Evolutionary conservation across 257 asterid species (phyloP), one percentile per base, ranked within the genome.

Genomic region (Leonotis leonurus): DNA sequence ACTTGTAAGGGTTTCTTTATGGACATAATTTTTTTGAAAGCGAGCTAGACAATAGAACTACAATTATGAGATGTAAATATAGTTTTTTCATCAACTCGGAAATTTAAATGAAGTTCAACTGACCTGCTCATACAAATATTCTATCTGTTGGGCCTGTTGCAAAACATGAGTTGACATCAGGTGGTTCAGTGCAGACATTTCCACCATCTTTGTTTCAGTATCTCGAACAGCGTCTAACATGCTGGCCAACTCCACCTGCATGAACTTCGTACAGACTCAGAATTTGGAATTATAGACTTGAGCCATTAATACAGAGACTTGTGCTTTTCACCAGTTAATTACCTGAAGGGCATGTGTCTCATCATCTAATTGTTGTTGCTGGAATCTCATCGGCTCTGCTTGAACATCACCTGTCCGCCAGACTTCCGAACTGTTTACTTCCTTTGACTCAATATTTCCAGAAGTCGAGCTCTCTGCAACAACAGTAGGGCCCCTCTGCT

Each of bases 291-390:
- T 50, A 40, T 7, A 25, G 29, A 40, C 18, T 45, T 58, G 13
- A 12, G 69, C 60, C 14, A 36, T 30, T n/a, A 5, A 25, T 43
- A 1, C 5, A 56, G 46, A 68, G 50, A 51, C 18, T 62, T 56
- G 13, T 32, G 53, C 49, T n/a, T 14, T 51, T 62, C 52, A 32
- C 53, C 37, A 27, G 25, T 39, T 26, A 17, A 33, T 77, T 65
- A 86, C 97, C 94, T 93, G 96, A 46, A 93, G 95, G n/a, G 88
- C 85, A 21, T 68, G 94, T 41, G 99, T 89, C 61, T 93, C 99
- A 53, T 89, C 81, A 62, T 89, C 94, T 67, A 93, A 62, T 65
- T 81, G 68, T 61, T 89, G 95, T 68, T 85, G 86, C 69, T 83
- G 99, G 62, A 85, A 81, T 43, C 77, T 78, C 12, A 75, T 12